phyloP scores from a whole-genome alignment of 1,284 basidiomycete species.

The Trichosporon sp. region DNA sequence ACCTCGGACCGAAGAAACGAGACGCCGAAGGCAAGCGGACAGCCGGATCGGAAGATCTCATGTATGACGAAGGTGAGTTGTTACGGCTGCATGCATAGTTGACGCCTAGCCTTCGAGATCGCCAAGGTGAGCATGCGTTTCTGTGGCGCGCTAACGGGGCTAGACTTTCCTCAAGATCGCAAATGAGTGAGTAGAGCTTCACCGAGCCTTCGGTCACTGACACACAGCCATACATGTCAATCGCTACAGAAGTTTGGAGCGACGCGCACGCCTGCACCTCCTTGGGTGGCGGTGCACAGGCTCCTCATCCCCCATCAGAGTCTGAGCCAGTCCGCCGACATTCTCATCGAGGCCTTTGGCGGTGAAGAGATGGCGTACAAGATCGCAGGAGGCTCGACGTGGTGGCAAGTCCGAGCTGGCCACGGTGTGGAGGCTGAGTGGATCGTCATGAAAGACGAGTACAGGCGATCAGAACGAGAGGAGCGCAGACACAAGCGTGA shows the following conservation, averaged over 20 bases:
- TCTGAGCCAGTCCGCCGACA: slow-evolving; percentile 70
- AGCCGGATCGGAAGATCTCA: slow-evolving; percentile 62
- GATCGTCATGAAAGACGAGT: slow-evolving; percentile 62
- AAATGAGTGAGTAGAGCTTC: slow-evolving; percentile 43
- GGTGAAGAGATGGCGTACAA: slow-evolving; percentile 68
- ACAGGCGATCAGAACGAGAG: slow-evolving; percentile 25
- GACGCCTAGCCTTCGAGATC: not conserved
- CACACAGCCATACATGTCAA: slow-evolving; percentile 65
- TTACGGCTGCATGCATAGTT: not conserved
- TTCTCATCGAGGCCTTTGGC: slow-evolving; percentile 75
- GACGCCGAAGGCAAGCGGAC: slow-evolving; percentile 50
- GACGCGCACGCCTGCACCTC: slow-evolving; percentile 76
- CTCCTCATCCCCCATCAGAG: slow-evolving; percentile 59
- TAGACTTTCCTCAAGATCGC: slow-evolving; percentile 61
- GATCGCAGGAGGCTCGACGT: slow-evolving; percentile 82
- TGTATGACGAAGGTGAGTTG: slow-evolving; percentile 63
- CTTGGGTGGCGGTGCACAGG: slow-evolving; percentile 75
- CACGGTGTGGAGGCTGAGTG: slow-evolving; percentile 80
- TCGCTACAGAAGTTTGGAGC: slow-evolving; percentile 81
- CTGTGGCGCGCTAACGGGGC: not conserved
- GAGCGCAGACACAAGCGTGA: slow-evolving; percentile 5
- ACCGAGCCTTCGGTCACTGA: slow-evolving; percentile 7
- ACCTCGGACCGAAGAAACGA: slow-evolving; percentile 58
- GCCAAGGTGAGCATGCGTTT: slow-evolving; percentile 54
- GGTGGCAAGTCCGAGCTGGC: slow-evolving; percentile 91